phyloP scores from a whole-genome alignment of 2,329 filamentous ascomycete species.

The Paracamarosporium sp. region DNA sequence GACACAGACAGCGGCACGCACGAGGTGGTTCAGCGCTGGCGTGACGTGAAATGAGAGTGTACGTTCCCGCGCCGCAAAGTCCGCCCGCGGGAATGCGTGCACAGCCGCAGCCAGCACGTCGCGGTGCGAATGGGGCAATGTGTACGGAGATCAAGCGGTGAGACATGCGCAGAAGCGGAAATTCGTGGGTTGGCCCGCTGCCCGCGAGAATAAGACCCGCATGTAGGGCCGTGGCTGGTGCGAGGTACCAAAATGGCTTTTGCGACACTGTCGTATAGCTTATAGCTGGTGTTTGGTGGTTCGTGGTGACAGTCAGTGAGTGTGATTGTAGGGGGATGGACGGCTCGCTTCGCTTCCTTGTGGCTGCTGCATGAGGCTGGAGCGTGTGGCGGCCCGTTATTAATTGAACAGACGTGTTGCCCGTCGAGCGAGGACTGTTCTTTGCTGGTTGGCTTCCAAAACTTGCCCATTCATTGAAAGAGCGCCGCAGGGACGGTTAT shows the following conservation, averaged over 20 bases:
- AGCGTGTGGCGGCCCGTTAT: not conserved
- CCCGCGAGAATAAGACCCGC: not conserved
- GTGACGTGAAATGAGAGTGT: not conserved
- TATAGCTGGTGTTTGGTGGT: not conserved
- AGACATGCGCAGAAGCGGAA: conserved; percentile 5
- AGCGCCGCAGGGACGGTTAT: not conserved
- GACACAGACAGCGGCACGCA: too few species aligned
- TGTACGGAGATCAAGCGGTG: conserved; percentile 1
- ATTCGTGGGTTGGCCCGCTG: not conserved
- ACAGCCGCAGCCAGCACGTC: conserved; percentile 1
- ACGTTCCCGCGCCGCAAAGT: not conserved
- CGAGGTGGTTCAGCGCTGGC: conserved; percentile 1
- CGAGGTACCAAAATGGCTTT: too few species aligned
- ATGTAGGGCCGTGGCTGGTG: not conserved
- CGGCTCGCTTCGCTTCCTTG: not conserved
- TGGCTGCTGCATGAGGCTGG: not conserved
- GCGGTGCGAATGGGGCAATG: conserved; percentile 4
- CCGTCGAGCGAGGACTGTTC: not conserved
- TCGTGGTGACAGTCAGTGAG: not conserved
- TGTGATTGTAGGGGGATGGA: not conserved
- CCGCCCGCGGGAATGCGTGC: conserved; percentile 4
- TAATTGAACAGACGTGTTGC: not conserved
- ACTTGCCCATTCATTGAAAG: too few species aligned
- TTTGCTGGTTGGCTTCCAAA: not conserved
- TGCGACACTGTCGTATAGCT: too few species aligned